A percentile compares a stretch with the other conserved stretches of the same genome.
Evolutionary conservation across 129 eudicot species (phyloP).

Genomic region (Rutidosis leptorrhynchoides): DNA sequence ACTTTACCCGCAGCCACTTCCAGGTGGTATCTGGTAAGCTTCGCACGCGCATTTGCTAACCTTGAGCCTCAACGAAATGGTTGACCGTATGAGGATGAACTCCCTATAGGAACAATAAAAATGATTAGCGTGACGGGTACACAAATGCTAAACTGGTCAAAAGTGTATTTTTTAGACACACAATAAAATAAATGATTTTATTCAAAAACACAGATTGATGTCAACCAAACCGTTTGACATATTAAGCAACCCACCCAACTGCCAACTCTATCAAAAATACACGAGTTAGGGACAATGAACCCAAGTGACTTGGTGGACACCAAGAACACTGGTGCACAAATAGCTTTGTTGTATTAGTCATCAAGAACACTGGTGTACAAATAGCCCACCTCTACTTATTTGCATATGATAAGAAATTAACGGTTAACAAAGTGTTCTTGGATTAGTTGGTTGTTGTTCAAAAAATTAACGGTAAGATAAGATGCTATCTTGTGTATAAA

Average conservation of each 20-base stretch:
- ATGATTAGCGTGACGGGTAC: not conserved
- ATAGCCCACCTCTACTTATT: not conserved
- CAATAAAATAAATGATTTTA: not conserved
- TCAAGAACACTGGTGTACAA: not conserved
- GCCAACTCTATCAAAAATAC: not conserved
- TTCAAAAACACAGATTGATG: not conserved
- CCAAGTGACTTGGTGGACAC: no score
- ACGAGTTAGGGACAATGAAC: not conserved
- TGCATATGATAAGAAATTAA: not conserved
- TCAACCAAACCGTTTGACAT: not conserved
- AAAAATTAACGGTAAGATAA: no score
- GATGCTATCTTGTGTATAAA: not conserved
- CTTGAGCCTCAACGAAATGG: not conserved
- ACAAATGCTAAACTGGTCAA: not conserved
- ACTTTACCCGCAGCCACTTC: not conserved
- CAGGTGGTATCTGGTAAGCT: not conserved
- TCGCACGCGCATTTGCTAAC: not conserved
- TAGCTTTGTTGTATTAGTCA: not conserved
- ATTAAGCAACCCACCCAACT: not conserved
- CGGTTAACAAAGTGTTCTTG: no score
- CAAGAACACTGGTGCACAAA: no score
- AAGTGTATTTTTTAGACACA: not conserved
- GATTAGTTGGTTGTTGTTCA: no score
- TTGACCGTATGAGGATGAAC: not conserved
- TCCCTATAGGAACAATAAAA: slow-evolving; percentile 1